phyloP scores from a whole-genome alignment of 306 rosid species.

The Quercus berberidifolia region DNA sequence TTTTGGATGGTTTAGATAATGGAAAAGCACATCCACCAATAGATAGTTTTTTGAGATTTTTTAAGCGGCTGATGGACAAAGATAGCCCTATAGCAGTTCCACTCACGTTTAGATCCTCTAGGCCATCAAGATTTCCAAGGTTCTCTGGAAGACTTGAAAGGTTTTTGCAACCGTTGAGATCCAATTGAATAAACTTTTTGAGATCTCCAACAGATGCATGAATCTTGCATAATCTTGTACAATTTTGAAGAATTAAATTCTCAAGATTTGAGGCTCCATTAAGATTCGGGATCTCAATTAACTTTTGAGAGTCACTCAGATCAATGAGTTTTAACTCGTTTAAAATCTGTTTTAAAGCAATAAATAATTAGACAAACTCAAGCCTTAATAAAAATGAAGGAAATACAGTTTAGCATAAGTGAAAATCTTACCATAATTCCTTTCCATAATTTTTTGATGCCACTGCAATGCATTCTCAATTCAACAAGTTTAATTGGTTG shows the following conservation, averaged over 20 bases:
- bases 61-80: neutral
- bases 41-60: neutral
- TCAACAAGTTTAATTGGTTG: neutral
- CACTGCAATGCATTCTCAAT: neutral
- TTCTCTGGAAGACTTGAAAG: neutral
- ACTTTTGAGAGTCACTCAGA: neutral
- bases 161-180: neutral
- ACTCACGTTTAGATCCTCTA: neutral
- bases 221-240: neutral
- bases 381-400: accelerated
- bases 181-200: neutral
- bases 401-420: neutral
- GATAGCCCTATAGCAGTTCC: neutral
- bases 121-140: neutral
- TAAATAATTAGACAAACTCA: neutral
- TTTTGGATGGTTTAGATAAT: neutral
- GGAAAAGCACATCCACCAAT: neutral
- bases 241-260: neutral
- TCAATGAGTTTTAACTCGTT: neutral
- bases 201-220: neutral
- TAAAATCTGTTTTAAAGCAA: neutral
- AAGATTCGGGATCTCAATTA: neutral
- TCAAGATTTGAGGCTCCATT: neutral
- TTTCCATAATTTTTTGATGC: neutral
- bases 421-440: neutral